A percentile compares a stretch with the other conserved stretches of the same genome.
phyloP scores from a whole-genome alignment of 2,329 filamentous ascomycete species.

The Cyanodermella asteris region DNA sequence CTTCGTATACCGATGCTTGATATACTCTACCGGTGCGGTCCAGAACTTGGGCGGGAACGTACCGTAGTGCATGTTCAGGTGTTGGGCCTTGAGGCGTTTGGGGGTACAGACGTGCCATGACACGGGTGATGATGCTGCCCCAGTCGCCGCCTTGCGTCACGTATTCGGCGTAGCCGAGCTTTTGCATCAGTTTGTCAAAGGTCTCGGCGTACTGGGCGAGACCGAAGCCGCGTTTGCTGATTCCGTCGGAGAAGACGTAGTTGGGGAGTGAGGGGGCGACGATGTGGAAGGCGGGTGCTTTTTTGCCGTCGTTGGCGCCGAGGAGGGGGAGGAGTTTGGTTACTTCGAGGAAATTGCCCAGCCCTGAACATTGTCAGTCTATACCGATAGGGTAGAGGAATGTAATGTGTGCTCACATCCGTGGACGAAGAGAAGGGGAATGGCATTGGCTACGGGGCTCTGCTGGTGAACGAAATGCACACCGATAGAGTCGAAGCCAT shows the following conservation, averaged over 20 bases:
- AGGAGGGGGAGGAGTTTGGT: conserved; percentile 15
- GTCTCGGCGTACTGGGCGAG: conserved; percentile 12
- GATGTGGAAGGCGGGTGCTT: conserved; percentile 22
- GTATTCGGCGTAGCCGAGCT: conserved; percentile 16
- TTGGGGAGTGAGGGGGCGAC: conserved; percentile 24
- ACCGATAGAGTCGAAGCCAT: conserved; percentile 16
- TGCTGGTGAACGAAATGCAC: conserved; percentile 19
- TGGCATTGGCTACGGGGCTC: conserved; percentile 7
- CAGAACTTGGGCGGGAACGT: conserved; percentile 15
- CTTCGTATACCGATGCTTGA: conserved; percentile 4
- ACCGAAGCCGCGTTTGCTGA: conserved; percentile 13
- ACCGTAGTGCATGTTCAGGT: conserved; percentile 5
- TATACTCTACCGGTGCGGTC: conserved; percentile 29
- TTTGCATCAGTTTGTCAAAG: conserved; percentile 19
- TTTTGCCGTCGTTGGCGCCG: conserved; percentile 10
- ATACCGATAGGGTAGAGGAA: background rate
- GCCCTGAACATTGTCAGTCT: conserved; percentile 11
- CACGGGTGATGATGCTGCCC: conserved; percentile 6
- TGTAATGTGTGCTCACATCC: conserved; percentile 1
- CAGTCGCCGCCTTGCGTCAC: conserved; percentile 9
- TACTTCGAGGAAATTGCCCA: conserved; percentile 19
- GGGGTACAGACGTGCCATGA: conserved; percentile 6
- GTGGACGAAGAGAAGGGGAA: conserved; percentile 8
- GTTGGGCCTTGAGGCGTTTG: conserved; percentile 2
- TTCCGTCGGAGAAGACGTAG: conserved; percentile 21